Percentiles rank a stretch among this genome's conserved stretches.
phyloP scores from a whole-genome alignment of 2,329 filamentous ascomycete genomes.

The Colletotrichum navitas region DNA sequence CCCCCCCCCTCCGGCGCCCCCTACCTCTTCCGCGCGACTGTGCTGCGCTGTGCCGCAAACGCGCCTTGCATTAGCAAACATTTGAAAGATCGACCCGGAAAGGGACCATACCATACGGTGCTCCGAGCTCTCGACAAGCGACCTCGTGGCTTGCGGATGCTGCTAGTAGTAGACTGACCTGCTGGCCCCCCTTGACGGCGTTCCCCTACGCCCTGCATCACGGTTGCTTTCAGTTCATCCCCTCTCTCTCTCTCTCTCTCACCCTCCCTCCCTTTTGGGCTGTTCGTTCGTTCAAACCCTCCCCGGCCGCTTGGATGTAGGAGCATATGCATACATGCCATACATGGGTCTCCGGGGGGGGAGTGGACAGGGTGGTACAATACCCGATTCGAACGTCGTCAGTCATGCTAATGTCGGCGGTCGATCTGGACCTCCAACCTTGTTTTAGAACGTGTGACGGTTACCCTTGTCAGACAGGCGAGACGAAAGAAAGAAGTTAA shows the following conservation, averaged over 20 bases:
- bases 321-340: neutral
- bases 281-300: neutral
- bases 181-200: neutral
- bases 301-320: constrained; percentile 1
- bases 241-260: neutral
- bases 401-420: constrained; percentile 15
- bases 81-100: constrained; percentile 25
- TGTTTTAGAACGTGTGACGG: neutral
- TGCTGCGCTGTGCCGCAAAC: constrained; percentile 10
- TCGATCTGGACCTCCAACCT: constrained; percentile 6
- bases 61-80: constrained; percentile 20
- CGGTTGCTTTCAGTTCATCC: constrained; percentile 3
- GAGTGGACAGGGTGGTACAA: neutral
- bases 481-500: constrained; percentile 9
- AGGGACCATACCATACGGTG: constrained; percentile 23
- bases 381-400: neutral
- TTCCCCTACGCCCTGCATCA: constrained; percentile 32
- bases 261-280: neutral
- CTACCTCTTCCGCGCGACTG: constrained; percentile 1
- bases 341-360: constrained; percentile 4
- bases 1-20: too few relatives aligned
- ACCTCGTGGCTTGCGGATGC: constrained; percentile 28
- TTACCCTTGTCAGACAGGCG: neutral
- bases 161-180: neutral
- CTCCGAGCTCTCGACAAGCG: constrained; percentile 35